A percentile compares a stretch with the other conserved stretches of the same genome.
These are phyloP conservation scores for Ramularia endophylla DNA, from an alignment of 2,329 filamentous ascomycete genomes.

Conservation along the genomic window DNA sequence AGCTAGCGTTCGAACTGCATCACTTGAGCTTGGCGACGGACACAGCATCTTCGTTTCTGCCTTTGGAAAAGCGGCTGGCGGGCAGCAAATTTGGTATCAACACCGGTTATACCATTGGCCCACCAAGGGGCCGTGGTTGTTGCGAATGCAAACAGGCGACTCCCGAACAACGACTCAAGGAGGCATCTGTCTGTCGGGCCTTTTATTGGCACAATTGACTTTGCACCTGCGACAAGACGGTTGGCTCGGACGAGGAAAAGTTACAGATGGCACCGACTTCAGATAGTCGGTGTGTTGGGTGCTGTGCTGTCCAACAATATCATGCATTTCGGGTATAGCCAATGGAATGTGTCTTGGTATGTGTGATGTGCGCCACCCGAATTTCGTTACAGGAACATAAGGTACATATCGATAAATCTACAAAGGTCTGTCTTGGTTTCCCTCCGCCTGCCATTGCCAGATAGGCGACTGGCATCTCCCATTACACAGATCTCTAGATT, in stretches of 20 bases:
- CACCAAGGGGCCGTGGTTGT: no score
- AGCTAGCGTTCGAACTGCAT: not conserved
- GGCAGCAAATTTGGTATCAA: no score
- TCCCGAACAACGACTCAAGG: not conserved
- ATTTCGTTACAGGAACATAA: not conserved
- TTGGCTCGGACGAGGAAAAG: not conserved
- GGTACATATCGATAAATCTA: not conserved
- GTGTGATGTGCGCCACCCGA: not conserved
- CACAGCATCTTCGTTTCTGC: no score
- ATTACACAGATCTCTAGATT: not conserved
- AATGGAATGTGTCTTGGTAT: not conserved
- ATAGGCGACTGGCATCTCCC: not conserved
- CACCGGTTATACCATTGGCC: no score
- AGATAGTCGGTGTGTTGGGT: not conserved
- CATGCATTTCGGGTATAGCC: not conserved
- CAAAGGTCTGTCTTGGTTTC: not conserved
- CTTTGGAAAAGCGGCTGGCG: no score
- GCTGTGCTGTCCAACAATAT: no score
- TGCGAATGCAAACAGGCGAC: not conserved
- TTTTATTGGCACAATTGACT: not conserved
- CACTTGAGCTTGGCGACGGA: no score
- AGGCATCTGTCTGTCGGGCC: not conserved
- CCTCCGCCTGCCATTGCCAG: not conserved
- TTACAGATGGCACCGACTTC: conserved; percentile 1
- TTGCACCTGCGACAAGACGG: not conserved